These are phyloP conservation scores for Claviceps fusiformis DNA, from an alignment of 2,329 filamentous ascomycete genomes.

Conservation along the genomic window DNA sequence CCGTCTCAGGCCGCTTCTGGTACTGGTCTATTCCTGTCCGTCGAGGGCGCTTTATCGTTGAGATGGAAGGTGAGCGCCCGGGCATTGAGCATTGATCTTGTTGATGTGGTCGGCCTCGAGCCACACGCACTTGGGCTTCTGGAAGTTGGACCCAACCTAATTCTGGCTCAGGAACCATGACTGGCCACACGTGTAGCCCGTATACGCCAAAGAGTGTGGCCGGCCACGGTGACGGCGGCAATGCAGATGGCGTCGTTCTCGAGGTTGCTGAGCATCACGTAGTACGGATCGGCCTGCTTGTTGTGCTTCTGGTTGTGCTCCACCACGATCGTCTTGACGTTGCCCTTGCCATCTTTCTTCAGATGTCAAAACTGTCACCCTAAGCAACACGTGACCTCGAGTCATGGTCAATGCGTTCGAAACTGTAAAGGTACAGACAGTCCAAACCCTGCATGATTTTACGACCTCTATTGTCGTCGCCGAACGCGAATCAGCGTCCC, in stretches of 20 bases:
- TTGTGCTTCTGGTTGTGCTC: conserved; percentile 5
- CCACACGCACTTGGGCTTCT: conserved; percentile 12
- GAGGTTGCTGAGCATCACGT: conserved; percentile 11
- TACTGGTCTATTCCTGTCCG: conserved; percentile 8
- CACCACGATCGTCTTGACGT: conserved; percentile 1
- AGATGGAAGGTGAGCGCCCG: conserved; percentile 12
- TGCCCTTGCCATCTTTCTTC: conserved; percentile 1
- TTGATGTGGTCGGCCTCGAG: conserved; percentile 12
- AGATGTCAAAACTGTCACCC: conserved; percentile 4
- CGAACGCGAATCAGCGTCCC: too few relatives aligned
- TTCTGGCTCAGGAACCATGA: conserved; percentile 12
- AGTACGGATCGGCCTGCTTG: conserved; percentile 4
- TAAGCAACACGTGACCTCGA: too few relatives aligned
- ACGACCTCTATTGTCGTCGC: too few relatives aligned
- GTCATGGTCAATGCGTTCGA: too few relatives aligned
- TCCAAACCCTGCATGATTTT: too few relatives aligned
- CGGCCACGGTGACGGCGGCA: conserved; percentile 8
- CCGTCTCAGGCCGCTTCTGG: conserved; percentile 5
- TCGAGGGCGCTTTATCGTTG: conserved; percentile 8
- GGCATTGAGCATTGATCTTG: conserved; percentile 7
- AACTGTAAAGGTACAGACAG: too few relatives aligned
- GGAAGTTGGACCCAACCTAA: conserved; percentile 5
- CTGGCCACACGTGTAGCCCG: conserved; percentile 10
- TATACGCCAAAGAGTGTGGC: conserved; percentile 10
- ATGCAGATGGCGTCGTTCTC: conserved; percentile 12